Percentiles rank a stretch among this genome's conserved stretches.
phyloP scores from a whole-genome alignment of 1,284 basidiomycete genomes.

The Moesziomyces sp. region DNA sequence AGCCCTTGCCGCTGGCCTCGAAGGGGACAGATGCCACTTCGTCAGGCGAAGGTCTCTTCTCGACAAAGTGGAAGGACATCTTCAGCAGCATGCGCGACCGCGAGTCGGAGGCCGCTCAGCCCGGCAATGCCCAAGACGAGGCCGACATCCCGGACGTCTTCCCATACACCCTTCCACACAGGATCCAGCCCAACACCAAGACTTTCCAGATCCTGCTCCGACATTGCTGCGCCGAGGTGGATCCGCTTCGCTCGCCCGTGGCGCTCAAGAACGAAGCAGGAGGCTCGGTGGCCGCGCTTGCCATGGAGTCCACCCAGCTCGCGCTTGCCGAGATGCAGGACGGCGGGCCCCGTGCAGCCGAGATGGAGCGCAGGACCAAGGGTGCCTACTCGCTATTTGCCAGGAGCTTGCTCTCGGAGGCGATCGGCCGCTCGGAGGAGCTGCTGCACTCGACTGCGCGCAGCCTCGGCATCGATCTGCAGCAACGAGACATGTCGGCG shows the following conservation, averaged over 20 bases:
- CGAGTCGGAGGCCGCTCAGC: constrained; percentile 10
- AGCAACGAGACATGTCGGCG: background rate
- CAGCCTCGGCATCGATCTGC: constrained; percentile 26
- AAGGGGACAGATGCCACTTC: constrained; percentile 2
- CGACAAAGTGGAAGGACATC: constrained; percentile 38
- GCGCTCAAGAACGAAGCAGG: constrained; percentile 36
- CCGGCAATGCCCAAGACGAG: constrained; percentile 8
- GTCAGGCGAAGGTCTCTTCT: constrained; percentile 34
- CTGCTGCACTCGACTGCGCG: constrained; percentile 24
- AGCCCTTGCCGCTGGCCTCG: constrained; percentile 38
- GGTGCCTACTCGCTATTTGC: constrained; percentile 40
- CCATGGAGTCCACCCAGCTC: constrained; percentile 35
- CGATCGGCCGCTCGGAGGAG: constrained; percentile 32
- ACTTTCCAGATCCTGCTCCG: constrained; percentile 53
- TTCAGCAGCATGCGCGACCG: constrained; percentile 41
- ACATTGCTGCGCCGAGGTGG: constrained; percentile 52
- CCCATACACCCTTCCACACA: constrained; percentile 16
- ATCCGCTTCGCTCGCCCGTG: constrained; percentile 52
- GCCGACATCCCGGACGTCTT: constrained; percentile 23
- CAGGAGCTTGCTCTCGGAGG: constrained; percentile 36
- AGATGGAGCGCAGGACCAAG: constrained; percentile 31
- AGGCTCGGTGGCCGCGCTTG: constrained; percentile 22
- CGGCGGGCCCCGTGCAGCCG: constrained; percentile 37
- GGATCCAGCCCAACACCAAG: constrained; percentile 56
- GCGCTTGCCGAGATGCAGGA: constrained; percentile 41